phyloP scores from a whole-genome alignment of 805 yeast genomes.

The Vanderwaltozyma yarrowii region DNA sequence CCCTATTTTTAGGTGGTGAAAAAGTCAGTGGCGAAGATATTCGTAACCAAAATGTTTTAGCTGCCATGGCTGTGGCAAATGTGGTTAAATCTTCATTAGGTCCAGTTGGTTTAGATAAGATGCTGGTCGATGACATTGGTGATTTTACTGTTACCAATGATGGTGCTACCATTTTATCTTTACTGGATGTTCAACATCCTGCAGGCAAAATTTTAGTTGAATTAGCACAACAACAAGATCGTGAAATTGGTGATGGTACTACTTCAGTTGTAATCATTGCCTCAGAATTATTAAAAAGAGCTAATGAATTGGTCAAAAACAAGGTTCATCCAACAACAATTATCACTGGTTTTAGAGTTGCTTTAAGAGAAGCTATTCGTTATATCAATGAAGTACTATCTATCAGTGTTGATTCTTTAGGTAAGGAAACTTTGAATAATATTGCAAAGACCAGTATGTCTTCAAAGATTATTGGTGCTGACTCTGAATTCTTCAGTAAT shows the following conservation, averaged over 20 bases:
- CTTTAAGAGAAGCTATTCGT: slow-evolving; percentile 80
- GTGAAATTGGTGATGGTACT: slow-evolving; percentile 98
- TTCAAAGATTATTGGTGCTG: slow-evolving; percentile 89
- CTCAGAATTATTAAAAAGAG: slow-evolving; percentile 81
- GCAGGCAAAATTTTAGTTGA: slow-evolving; percentile 97
- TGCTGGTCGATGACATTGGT: slow-evolving; percentile 98
- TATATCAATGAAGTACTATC: slow-evolving; percentile 80
- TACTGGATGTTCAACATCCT: slow-evolving; percentile 96
- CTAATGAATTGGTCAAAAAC: slow-evolving; percentile 86
- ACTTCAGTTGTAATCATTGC: slow-evolving; percentile 97
- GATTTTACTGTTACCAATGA: slow-evolving; percentile 98
- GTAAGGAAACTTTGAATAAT: slow-evolving; percentile 76
- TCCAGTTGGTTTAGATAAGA: slow-evolving; percentile 96
- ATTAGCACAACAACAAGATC: slow-evolving; percentile 96
- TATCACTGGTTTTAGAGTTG: slow-evolving; percentile 91
- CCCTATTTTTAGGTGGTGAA: slow-evolving; percentile 91
- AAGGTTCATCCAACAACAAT: slow-evolving; percentile 97
- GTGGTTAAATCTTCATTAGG: slow-evolving; percentile 86
- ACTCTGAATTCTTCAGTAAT: slow-evolving; percentile 77
- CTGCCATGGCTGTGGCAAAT: slow-evolving; percentile 78
- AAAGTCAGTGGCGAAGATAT: slow-evolving; percentile 93
- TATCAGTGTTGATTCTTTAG: slow-evolving; percentile 63
- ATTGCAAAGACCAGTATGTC: slow-evolving; percentile 98
- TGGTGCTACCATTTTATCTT: slow-evolving; percentile 89
- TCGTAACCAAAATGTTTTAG: slow-evolving; percentile 90